Evolutionary conservation across 164 flowering plant species (phyloP), one percentile per base, ranked within the genome.

Genomic region (Nelumbo lutea): DNA sequence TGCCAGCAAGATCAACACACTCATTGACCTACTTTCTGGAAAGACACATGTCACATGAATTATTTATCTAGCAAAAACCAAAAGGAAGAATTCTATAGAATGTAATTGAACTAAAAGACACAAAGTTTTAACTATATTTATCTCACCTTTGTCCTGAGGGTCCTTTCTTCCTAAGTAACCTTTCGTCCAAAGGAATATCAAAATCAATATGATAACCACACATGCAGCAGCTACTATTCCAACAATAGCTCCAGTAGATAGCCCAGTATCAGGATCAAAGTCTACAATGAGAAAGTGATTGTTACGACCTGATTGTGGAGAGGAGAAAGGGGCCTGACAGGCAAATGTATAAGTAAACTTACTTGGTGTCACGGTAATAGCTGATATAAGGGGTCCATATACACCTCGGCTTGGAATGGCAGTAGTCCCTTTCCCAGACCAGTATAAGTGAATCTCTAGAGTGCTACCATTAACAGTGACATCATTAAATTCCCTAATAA

Each of bases 301-400:
- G n/a, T 43, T 5, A 56, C 9, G 38, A 59, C n/a, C 15, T 58
- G 27, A 27, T 27, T 27, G 45, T 55, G 46, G 43, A 58, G 7
- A 27, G 66, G 14, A 46, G 53, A 51, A 38, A 15, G 45, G 3
- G 53, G 57, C 55, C 6, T 9, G 8, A 39, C 41, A 44, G 52
- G 42, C 43, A 51, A 42, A 14, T 38, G 4, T 5, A 10, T 15
- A 68, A 58, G 4, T 6, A 66, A 27, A 76, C 92, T 76, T 73
- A 91, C 97, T 86, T 69, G 97, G 90, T 68, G 91, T 89, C 47
- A 90, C 84, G 5, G 88, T 64, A 42, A 91, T 86, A 13, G 93
- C 97, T 39, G 93, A 88, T 72, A 91, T 87, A 45, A 88, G 90
- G 67, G 97, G 97, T 60, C 97, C 97, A 82, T 91, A 84, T 52